These are phyloP conservation scores for Fusarium secorum DNA, from an alignment of 2,329 filamentous ascomycete species.

Conservation along the genomic window DNA sequence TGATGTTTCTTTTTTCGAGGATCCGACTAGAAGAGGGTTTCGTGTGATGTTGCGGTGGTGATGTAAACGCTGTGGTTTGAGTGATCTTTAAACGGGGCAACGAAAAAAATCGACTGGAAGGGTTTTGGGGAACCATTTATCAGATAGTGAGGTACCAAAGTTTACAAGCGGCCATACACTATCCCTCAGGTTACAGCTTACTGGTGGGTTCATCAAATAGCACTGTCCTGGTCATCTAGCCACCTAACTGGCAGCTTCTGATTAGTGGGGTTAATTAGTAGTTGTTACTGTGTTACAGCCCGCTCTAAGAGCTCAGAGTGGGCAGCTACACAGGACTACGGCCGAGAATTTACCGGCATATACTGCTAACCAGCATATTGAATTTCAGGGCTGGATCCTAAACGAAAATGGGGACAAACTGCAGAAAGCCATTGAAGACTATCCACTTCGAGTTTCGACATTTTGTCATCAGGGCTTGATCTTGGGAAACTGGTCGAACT, in stretches of 20 bases:
- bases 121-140: slow-evolving; percentile 45
- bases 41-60: slow-evolving; percentile 43
- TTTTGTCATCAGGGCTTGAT: slow-evolving; percentile 2
- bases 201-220: slow-evolving; percentile 5
- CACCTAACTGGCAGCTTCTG: slow-evolving; percentile 17
- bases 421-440: slow-evolving; percentile 25
- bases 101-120: slow-evolving; percentile 46
- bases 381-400: slow-evolving; percentile 49
- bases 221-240: slow-evolving; percentile 27
- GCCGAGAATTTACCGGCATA: slow-evolving; percentile 45
- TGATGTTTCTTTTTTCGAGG: slow-evolving; percentile 24
- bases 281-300: background rate
- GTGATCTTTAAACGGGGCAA: slow-evolving; percentile 37
- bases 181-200: slow-evolving; percentile 11
- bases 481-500: background rate
- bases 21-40: slow-evolving; percentile 33
- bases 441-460: slow-evolving; percentile 2
- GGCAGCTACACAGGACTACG: background rate
- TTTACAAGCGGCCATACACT: slow-evolving; percentile 13
- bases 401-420: slow-evolving; percentile 36
- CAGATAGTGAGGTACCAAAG: slow-evolving; percentile 41
- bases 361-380: background rate
- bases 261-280: slow-evolving; percentile 31
- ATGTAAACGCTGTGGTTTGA: slow-evolving; percentile 41
- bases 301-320: background rate